Percentiles rank a stretch among this genome's conserved stretches.
phyloP scores from a whole-genome alignment of 805 yeast genomes.

The Candida glaebosa region DNA sequence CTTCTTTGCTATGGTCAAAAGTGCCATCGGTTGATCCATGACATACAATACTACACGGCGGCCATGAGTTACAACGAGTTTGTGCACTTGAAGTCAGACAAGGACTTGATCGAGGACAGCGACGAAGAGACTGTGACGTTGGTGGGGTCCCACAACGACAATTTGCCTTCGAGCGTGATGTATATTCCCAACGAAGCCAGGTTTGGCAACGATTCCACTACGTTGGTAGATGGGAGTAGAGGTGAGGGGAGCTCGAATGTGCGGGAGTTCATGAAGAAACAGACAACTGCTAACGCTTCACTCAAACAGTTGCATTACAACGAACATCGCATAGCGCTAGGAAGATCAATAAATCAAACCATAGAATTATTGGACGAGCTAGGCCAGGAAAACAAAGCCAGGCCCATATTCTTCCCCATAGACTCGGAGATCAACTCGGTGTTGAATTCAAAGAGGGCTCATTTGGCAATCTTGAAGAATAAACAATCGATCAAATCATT shows the following conservation, averaged over 20 bases:
- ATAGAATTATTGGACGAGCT: slow-evolving; percentile 50
- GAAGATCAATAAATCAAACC: slow-evolving; percentile 55
- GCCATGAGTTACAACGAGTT: slow-evolving; percentile 8
- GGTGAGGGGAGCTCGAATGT: slow-evolving; percentile 17
- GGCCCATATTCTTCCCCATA: slow-evolving; percentile 65
- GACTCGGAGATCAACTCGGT: slow-evolving; percentile 28
- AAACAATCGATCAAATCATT: slow-evolving; percentile 19
- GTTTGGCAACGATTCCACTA: slow-evolving; percentile 22
- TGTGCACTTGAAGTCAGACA: slow-evolving; percentile 6
- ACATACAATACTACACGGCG: not conserved
- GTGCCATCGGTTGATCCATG: slow-evolving; percentile 6
- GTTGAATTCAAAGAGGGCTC: slow-evolving; percentile 49
- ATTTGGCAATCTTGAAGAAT: slow-evolving; percentile 49
- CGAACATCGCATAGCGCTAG: slow-evolving; percentile 62
- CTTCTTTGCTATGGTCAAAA: not conserved
- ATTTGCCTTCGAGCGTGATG: slow-evolving; percentile 18
- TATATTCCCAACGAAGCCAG: slow-evolving; percentile 33
- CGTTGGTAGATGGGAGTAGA: slow-evolving; percentile 27
- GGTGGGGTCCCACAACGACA: slow-evolving; percentile 8
- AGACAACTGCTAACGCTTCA: slow-evolving; percentile 45
- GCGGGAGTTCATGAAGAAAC: slow-evolving; percentile 2
- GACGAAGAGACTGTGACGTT: slow-evolving; percentile 11
- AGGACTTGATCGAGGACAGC: slow-evolving; percentile 2
- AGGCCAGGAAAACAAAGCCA: slow-evolving; percentile 49
- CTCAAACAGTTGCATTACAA: slow-evolving; percentile 75